Conservation (phyloP, 2,329 filamentous ascomycete species). For the Stemphylium lycopersici region DNA sequence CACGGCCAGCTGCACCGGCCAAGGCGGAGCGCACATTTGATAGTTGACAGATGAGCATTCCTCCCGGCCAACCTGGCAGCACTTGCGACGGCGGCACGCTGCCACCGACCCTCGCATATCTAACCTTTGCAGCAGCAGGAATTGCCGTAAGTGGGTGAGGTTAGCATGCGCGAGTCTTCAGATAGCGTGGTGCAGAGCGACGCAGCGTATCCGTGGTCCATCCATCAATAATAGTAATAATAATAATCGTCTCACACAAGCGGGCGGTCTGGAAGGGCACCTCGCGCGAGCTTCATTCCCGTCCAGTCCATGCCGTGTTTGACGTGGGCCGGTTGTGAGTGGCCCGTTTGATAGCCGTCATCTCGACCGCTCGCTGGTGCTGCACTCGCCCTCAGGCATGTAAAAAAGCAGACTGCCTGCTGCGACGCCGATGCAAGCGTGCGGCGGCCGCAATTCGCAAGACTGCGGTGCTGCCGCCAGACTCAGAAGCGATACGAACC, state of each 20-base stretch:
- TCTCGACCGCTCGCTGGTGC: constrained; percentile 8
- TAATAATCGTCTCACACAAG: constrained; percentile 27
- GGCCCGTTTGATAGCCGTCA: constrained; percentile 1
- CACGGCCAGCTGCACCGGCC: constrained; percentile 32
- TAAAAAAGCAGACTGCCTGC: constrained; percentile 10
- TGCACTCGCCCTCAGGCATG: constrained; percentile 17
- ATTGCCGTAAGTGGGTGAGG: constrained; percentile 33
- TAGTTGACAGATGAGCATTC: constrained; percentile 24
- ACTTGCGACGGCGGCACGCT: constrained; percentile 17
- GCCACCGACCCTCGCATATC: constrained; percentile 21
- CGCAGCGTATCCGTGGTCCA: constrained; percentile 20
- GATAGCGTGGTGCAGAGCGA: constrained; percentile 29
- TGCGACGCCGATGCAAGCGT: constrained; percentile 21
- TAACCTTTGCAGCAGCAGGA: constrained; percentile 15
- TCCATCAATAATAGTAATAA: constrained; percentile 14
- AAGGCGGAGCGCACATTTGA: constrained; percentile 28
- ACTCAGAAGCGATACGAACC: constrained; percentile 41
- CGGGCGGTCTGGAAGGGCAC: constrained; percentile 35
- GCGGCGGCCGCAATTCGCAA: constrained; percentile 17
- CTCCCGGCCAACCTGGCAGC: constrained; percentile 2
- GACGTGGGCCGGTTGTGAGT: constrained; percentile 23
- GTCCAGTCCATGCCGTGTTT: constrained; percentile 40
- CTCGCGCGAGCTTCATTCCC: constrained; percentile 31
- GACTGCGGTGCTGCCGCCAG: constrained; percentile 36
- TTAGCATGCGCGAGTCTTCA: constrained; percentile 19